Evolutionary conservation across 1,284 basidiomycete genomes (phyloP).

Genomic region (Ustilago curta): DNA sequence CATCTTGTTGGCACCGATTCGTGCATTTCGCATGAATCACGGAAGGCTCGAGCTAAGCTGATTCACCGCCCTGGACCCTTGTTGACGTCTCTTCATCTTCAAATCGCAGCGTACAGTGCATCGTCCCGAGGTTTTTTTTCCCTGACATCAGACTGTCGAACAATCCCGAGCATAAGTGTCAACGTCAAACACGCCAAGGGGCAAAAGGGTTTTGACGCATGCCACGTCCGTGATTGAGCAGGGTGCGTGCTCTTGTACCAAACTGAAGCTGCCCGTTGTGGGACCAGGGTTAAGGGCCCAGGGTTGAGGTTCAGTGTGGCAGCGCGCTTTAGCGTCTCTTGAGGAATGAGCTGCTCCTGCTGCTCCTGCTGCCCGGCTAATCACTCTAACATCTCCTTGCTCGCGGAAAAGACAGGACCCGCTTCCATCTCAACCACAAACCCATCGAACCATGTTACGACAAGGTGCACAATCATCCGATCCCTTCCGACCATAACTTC

Average conservation of each 20-base stretch:
- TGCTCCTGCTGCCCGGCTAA: not conserved
- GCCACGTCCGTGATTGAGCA: too few species aligned
- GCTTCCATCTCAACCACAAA: not conserved
- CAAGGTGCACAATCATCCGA: not conserved
- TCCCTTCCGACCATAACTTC: not conserved
- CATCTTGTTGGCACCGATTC: not conserved
- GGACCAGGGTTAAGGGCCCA: constrained; percentile 30
- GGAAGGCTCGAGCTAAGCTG: not conserved
- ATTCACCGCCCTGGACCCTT: constrained; percentile 26
- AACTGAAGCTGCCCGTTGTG: not conserved
- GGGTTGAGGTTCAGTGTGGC: constrained; percentile 22
- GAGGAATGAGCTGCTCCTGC: constrained; percentile 13
- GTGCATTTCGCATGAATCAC: constrained; percentile 1
- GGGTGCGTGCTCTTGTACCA: too few species aligned
- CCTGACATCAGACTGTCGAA: too few species aligned
- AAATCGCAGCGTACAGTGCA: not conserved
- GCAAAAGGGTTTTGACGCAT: too few species aligned
- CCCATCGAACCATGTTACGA: too few species aligned
- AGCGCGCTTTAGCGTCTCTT: constrained; percentile 9
- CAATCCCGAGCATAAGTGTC: too few species aligned
- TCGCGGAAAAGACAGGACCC: not conserved
- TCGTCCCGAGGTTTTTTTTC: not conserved
- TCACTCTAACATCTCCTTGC: constrained; percentile 10
- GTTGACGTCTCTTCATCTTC: constrained; percentile 9
- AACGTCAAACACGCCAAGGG: too few species aligned